Evolutionary conservation across 2,329 filamentous ascomycete species (phyloP).

Genomic region (Zalaria sp.): DNA sequence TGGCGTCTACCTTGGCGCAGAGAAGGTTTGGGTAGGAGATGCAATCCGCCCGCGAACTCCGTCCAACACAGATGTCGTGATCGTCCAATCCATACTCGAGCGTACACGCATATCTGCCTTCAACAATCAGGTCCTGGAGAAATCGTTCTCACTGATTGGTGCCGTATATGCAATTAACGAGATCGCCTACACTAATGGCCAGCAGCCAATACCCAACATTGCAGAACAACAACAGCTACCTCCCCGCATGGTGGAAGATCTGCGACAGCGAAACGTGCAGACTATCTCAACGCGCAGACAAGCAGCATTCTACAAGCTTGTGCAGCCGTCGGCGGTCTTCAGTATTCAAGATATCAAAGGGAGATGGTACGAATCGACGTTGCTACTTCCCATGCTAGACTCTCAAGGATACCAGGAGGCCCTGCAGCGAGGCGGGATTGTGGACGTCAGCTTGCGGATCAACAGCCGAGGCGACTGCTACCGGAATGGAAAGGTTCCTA

Average conservation of each 20-base stretch:
- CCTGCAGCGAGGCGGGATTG: constrained; percentile 15
- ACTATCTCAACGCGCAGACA: constrained; percentile 23
- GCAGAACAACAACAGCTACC: constrained; percentile 31
- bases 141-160: constrained; percentile 29
- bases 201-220: constrained; percentile 10
- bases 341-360: constrained; percentile 39
- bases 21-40: constrained; percentile 47
- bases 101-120: constrained; percentile 13
- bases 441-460: constrained; percentile 20
- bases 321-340: constrained; percentile 17
- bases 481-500: constrained; percentile 2
- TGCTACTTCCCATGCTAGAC: constrained; percentile 29
- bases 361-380: constrained; percentile 44
- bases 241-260: constrained; percentile 36
- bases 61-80: constrained; percentile 32
- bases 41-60: constrained; percentile 36
- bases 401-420: constrained; percentile 13
- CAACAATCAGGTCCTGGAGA: constrained; percentile 9
- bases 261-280: constrained; percentile 31
- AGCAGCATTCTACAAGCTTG: constrained; percentile 30
- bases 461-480: constrained; percentile 20
- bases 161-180: constrained; percentile 38
- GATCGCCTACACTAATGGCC: constrained; percentile 18
- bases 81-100: constrained; percentile 28
- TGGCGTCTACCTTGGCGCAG: constrained; percentile 42